These are phyloP conservation scores for Trifolium fragiferum DNA, from an alignment of 306 rosid genomes.

Conservation along the genomic window DNA sequence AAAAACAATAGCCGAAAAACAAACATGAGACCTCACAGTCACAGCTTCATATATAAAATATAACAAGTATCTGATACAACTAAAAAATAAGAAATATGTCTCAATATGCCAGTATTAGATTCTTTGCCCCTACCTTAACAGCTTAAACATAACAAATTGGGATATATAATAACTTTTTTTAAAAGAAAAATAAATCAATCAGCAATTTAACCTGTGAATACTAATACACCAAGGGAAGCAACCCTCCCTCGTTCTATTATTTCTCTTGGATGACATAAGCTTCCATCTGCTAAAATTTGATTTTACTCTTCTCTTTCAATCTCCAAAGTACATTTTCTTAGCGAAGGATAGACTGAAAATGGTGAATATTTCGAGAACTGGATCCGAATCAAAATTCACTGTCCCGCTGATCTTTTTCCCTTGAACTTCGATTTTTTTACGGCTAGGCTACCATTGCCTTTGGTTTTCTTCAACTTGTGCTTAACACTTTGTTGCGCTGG, in stretches of 20 bases:
- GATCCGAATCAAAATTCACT: constrained; percentile 27
- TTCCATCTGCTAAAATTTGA: neutral
- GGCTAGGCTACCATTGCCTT: constrained; percentile 45
- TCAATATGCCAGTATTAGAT: neutral
- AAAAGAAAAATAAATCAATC: neutral
- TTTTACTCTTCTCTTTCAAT: neutral
- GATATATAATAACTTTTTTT: neutral
- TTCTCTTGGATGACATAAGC: neutral
- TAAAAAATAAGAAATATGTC: neutral
- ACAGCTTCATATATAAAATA: neutral
- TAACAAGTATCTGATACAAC: neutral
- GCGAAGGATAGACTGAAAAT: constrained; percentile 32
- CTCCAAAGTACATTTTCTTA: constrained; percentile 10
- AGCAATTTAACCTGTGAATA: neutral
- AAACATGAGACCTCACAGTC: neutral
- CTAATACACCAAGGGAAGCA: neutral
- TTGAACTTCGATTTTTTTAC: constrained; percentile 47
- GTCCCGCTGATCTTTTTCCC: constrained; percentile 22
- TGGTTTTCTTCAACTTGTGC: constrained; percentile 46
- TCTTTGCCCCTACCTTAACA: neutral
- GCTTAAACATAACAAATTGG: neutral
- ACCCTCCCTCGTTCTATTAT: constrained; percentile 3
- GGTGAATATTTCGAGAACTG: constrained; percentile 21
- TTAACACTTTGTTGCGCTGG: constrained; percentile 53
- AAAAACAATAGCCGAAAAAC: neutral